These are phyloP conservation scores for Pyronema omphalodes DNA, from an alignment of 495 filamentous ascomycete genomes.

Conservation along the genomic window DNA sequence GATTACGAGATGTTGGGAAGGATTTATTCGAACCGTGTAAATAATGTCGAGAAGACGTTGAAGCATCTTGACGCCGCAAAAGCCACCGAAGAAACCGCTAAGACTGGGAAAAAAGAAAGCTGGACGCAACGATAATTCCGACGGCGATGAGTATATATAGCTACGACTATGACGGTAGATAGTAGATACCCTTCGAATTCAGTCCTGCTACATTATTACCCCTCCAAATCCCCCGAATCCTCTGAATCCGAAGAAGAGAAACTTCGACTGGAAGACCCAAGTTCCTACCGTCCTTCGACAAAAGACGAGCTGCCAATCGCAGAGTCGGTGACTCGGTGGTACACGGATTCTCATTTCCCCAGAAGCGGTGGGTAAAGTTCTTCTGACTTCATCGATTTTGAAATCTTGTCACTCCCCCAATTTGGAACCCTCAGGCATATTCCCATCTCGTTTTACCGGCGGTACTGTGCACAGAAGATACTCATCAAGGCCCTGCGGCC, in stretches of 20 bases:
- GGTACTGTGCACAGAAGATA: constrained; percentile 35
- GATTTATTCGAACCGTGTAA: constrained; percentile 5
- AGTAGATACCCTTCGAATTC: background rate
- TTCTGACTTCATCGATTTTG: too few species aligned
- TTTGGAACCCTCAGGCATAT: constrained; percentile 37
- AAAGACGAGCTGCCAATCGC: constrained; percentile 21
- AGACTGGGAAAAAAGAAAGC: too few species aligned
- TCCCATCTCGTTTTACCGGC: constrained; percentile 35
- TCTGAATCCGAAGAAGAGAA: background rate
- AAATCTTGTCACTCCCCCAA: constrained; percentile 27
- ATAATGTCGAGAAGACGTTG: background rate
- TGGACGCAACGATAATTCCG: background rate
- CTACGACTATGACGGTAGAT: background rate
- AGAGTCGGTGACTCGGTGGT: constrained; percentile 16
- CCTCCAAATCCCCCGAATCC: background rate
- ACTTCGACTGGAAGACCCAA: background rate
- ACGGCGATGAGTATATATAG: background rate
- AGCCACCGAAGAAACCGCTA: too few species aligned
- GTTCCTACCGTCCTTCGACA: constrained; percentile 5
- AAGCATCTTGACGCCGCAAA: background rate
- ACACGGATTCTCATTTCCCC: constrained; percentile 23
- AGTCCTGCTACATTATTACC: background rate
- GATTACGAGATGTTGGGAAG: constrained; percentile 26
- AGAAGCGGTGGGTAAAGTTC: constrained; percentile 27
- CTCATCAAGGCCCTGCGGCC: constrained; percentile 34